Base-by-base conservation (phyloP, 768 basidiomycete species). In the Aureoboletus auriporus region DNA sequence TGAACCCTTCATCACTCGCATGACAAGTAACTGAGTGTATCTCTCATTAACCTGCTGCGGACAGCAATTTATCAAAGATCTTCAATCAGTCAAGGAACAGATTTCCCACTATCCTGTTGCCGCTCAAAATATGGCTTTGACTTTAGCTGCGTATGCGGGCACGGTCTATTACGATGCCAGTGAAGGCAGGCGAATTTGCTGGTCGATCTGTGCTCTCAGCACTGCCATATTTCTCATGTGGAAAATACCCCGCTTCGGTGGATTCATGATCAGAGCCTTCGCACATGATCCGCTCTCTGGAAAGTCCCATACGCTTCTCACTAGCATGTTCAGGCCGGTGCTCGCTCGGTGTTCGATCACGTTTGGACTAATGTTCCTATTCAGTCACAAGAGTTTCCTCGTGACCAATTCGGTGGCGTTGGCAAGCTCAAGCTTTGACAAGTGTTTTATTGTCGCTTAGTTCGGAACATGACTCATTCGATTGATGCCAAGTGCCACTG, bases 401-500 rank as follows among this genome's bases (percentile, higher is more conserved):
- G 61, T 78, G 8, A 79, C 82, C 67, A 95, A 95, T 61, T 84
- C 82, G 47, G 73, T 95, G 63, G 90, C 89, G 1, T 69, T 95
- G 26, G 78, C 85, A 44, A 84, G n/a, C n/a, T n/a, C n/a, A n/a
- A n/a, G 90, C 52, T 94, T 95, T 63, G 92, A 92, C 82, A 64
- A 52, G 70, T 62, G 43, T 28, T 43, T 27, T 17, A 4, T 27
- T 42, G 20, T 17, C 20, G 5, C 17, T 39, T 28, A 6, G 13
- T 23, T 29, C 14, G 27, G 20, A 37, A 37, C 33, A 17, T 37
- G 30, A 4, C 41, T 48, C 17, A 59, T 36, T 50, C 29, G 23
- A n/a, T n/a, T 47, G 56, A 26, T 43, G 39, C 9, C 52, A 89
- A 80, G 86, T 47, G 75, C 84, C 39, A 77, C 84, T 13, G 82